Evolutionary conservation across 495 filamentous ascomycete species (phyloP), one percentile per base, ranked within the genome.

Genomic region (Penicillium silybi): DNA sequence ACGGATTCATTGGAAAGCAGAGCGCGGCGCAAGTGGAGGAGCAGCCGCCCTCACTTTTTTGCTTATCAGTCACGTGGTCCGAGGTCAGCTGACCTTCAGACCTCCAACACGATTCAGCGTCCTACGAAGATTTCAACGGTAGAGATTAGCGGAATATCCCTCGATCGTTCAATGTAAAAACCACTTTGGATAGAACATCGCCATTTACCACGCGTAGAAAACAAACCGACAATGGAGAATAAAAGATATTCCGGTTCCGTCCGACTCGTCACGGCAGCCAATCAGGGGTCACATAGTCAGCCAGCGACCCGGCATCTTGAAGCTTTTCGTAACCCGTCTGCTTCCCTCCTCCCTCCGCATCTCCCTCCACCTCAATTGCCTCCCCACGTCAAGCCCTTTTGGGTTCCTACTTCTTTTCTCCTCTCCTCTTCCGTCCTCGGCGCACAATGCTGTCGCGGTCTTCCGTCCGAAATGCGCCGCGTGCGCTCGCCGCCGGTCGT

Each of bases 371-470:
- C 51, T 54, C 70, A 75, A 74, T 80, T 78, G 72, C 66, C 56
- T 47, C 44, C 57, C 42, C 48, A 52, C 70, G 59, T 62, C 51
- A 45, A 60, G 68, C 60, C 66, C 64, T 57, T 54, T 61, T 59
- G 64, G 68, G 71, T 70, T 68, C 50, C 43, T 52, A 41, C 48
- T 20, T 58, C 38, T 59, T 62, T 59, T 50, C 59, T 56, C 54
- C 47, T 55, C 51, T 59, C 52, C 50, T 58, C 66, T 59, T 56
- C 37, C n/a, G 53, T 50, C 57, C 70, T 62, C 72, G 71, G 66
- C 73, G 71, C 72, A 76, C 76, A 70, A 96, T 96, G 90, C 78
- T 95, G 76, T 88, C 86, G 72, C 85, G 86, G 77, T 85, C 87
- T 71, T 80, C 84, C 73, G 73, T 92, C 72, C 84, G 85, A 71